Conservation (phyloP, 2,329 filamentous ascomycete genomes). For the Tricladium varicosporioides region DNA sequence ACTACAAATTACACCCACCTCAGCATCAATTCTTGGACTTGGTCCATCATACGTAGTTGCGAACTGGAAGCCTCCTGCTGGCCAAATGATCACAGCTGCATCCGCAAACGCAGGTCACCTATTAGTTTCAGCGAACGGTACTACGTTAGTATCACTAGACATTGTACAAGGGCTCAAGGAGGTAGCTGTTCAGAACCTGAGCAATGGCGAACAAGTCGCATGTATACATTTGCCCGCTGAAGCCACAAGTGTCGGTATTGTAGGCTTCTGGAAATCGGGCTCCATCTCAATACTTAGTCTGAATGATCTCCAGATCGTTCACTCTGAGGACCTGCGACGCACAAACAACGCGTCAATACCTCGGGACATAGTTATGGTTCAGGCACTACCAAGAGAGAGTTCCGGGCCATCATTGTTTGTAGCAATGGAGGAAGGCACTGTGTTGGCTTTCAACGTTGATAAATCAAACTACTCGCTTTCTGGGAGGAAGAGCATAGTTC, state of each 20-base stretch:
- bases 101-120: conserved; percentile 70
- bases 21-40: conserved; percentile 60
- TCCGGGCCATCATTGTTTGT: conserved; percentile 76
- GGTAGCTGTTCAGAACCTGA: conserved; percentile 58
- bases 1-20: conserved; percentile 72
- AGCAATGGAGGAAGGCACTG: conserved; percentile 87
- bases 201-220: conserved; percentile 73
- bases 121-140: conserved; percentile 74
- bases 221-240: conserved; percentile 74
- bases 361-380: conserved; percentile 74
- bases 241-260: conserved; percentile 65
- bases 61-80: conserved; percentile 54
- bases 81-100: conserved; percentile 69
- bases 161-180: conserved; percentile 57
- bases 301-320: conserved; percentile 61
- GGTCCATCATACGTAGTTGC: conserved; percentile 53
- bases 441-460: conserved; percentile 78
- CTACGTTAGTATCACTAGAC: conserved; percentile 67
- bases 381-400: conserved; percentile 62
- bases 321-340: conserved; percentile 60
- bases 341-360: conserved; percentile 76
- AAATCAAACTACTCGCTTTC: conserved; percentile 60
- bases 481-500: conserved; percentile 73
- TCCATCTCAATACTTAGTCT: conserved; percentile 73
- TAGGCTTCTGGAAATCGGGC: conserved; percentile 87